Percentiles rank a stretch among this genome's conserved stretches.
Conservation (phyloP, 73 alveolate genomes). For the Paramecium biaurelia region DNA sequence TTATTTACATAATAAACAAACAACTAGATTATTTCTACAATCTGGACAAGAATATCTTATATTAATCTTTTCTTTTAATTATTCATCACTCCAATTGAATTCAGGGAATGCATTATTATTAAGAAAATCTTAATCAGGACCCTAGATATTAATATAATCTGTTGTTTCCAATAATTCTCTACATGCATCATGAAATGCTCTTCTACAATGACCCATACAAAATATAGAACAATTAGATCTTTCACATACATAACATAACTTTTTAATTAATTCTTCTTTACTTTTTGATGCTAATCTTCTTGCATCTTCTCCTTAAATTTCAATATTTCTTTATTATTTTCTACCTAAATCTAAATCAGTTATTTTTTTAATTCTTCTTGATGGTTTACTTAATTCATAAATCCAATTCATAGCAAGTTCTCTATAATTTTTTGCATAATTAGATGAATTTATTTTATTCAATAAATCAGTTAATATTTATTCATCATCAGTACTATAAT, state of each 20-base stretch:
- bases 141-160: conserved; percentile 48
- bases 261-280: conserved; percentile 67
- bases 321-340: not conserved
- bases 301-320: conserved; percentile 67
- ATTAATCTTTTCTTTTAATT: conserved; percentile 32
- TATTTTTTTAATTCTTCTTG: conserved; percentile 57
- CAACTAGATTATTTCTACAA: conserved; percentile 69
- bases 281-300: conserved; percentile 63
- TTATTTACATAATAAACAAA: conserved; percentile 73
- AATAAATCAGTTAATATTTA: conserved; percentile 65
- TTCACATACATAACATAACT: conserved; percentile 75
- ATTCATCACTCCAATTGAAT: conserved; percentile 63
- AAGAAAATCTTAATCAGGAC: conserved; percentile 56
- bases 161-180: conserved; percentile 66
- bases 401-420: conserved; percentile 63
- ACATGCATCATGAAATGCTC: conserved; percentile 78
- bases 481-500: conserved; percentile 74
- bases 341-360: conserved; percentile 37
- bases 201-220: conserved; percentile 84
- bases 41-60: conserved; percentile 76
- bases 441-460: conserved; percentile 54
- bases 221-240: conserved; percentile 50
- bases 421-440: conserved; percentile 54
- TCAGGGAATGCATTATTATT: conserved; percentile 50
- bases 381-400: conserved; percentile 57